These are phyloP conservation scores for Pseudogymnoascus sp. DNA, from an alignment of 2,329 filamentous ascomycete genomes.

Conservation along the genomic window DNA sequence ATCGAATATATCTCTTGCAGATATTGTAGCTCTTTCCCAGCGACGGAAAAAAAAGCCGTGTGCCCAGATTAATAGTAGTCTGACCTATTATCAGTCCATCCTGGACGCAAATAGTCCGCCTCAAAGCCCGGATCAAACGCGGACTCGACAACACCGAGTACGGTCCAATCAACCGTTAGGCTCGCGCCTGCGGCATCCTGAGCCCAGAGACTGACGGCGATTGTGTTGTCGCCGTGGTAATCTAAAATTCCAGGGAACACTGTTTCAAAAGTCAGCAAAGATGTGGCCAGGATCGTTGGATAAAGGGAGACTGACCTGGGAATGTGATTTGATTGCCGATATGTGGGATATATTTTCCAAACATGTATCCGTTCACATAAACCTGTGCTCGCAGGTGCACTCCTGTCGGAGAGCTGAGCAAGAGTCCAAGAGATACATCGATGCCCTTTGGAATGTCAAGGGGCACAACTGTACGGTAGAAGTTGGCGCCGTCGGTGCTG, in stretches of 20 bases:
- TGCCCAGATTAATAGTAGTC: background rate
- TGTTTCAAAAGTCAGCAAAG: background rate
- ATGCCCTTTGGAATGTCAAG: constrained; percentile 42
- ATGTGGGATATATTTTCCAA: constrained; percentile 49
- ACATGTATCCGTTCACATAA: constrained; percentile 59
- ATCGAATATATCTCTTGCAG: background rate
- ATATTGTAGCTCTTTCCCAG: background rate
- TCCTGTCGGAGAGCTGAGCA: constrained; percentile 37
- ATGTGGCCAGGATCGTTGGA: background rate
- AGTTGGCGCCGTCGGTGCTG: constrained; percentile 43
- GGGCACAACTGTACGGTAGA: constrained; percentile 45
- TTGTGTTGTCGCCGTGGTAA: constrained; percentile 48
- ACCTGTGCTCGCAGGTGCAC: constrained; percentile 44
- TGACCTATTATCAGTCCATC: constrained; percentile 33
- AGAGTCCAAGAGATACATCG: constrained; percentile 49
- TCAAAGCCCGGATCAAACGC: constrained; percentile 44
- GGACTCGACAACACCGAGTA: constrained; percentile 46
- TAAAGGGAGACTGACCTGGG: constrained; percentile 28
- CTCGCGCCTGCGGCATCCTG: constrained; percentile 22
- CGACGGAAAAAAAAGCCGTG: background rate
- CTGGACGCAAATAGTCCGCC: constrained; percentile 39
- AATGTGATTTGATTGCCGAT: constrained; percentile 54
- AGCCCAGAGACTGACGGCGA: constrained; percentile 51
- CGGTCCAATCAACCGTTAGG: constrained; percentile 36
- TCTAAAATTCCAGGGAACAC: constrained; percentile 51